Percentiles rank a stretch among this genome's conserved stretches.
These are phyloP conservation scores for Solanum sparsipilum DNA, from an alignment of 257 asterid species.

Conservation along the genomic window DNA sequence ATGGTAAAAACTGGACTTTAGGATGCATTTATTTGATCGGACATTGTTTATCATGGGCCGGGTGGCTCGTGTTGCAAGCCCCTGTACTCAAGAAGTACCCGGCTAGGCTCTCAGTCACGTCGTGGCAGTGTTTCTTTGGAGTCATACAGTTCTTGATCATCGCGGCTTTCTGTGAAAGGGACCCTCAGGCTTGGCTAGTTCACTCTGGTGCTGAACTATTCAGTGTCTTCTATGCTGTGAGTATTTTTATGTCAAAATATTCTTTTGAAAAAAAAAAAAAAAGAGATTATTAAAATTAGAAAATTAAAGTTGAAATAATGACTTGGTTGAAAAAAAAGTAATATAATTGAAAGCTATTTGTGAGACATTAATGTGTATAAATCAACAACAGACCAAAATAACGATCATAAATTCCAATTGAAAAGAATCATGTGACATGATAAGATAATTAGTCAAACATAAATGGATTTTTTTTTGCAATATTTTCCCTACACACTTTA, in stretches of 20 bases:
- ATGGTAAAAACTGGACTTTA: slow-evolving; percentile 77
- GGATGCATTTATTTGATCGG: slow-evolving; percentile 91
- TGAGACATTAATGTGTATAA: neutral
- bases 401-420: neutral
- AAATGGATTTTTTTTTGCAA: neutral
- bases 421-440: neutral
- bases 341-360: neutral
- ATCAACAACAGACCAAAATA: neutral
- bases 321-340: neutral
- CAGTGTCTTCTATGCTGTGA: slow-evolving; percentile 90
- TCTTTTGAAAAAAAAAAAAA: no score
- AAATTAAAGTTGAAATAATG: neutral
- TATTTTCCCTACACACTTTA: neutral
- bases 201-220: slow-evolving; percentile 82
- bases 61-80: slow-evolving; percentile 86
- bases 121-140: slow-evolving; percentile 88
- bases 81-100: slow-evolving; percentile 82
- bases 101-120: slow-evolving; percentile 83
- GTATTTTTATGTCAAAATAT: slow-evolving; percentile 3
- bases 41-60: slow-evolving; percentile 94
- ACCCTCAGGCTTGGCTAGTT: slow-evolving; percentile 80
- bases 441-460: neutral
- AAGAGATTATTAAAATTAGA: neutral
- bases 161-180: slow-evolving; percentile 76
- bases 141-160: slow-evolving; percentile 69